Evolutionary conservation across 805 yeast genomes (phyloP).

Genomic region (Ogataea thermomethanolica): DNA sequence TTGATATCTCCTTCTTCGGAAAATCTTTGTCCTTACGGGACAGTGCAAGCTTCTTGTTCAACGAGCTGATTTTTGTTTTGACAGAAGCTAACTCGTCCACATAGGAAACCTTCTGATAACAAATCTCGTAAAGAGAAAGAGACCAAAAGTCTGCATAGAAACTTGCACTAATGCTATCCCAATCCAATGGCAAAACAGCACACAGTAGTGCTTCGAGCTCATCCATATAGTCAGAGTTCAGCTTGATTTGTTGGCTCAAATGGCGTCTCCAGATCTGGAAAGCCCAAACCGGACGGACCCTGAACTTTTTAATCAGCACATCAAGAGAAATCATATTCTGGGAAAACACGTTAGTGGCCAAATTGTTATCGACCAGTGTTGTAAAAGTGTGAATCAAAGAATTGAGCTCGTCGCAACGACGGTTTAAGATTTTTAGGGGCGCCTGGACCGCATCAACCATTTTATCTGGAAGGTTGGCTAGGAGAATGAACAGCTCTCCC

Average conservation of each 20-base stretch:
- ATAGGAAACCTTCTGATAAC: conserved; percentile 50
- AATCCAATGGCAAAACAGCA: conserved; percentile 16
- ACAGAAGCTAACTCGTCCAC: conserved; percentile 42
- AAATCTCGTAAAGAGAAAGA: conserved; percentile 66
- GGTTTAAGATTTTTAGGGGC: conserved; percentile 64
- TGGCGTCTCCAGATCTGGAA: conserved; percentile 73
- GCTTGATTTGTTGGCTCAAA: conserved; percentile 27
- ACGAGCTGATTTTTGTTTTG: conserved; percentile 33
- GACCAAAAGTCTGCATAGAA: conserved; percentile 71
- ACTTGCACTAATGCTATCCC: conserved; percentile 33
- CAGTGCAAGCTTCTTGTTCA: conserved; percentile 34
- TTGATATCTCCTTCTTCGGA: conserved; percentile 16
- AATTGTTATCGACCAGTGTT: conserved; percentile 54
- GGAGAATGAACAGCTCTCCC: conserved; percentile 62
- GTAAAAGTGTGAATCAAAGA: conserved; percentile 64
- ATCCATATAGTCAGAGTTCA: conserved; percentile 10
- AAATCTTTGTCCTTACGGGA: conserved; percentile 30
- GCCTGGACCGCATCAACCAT: conserved; percentile 39
- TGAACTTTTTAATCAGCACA: conserved; percentile 39
- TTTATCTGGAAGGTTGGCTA: conserved; percentile 47
- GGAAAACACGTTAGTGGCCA: conserved; percentile 33
- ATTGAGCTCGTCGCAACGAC: conserved; percentile 67
- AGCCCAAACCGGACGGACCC: conserved; percentile 58
- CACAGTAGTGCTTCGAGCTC: conserved; percentile 17
- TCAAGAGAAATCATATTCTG: conserved; percentile 39